Evolutionary conservation across 805 yeast species (phyloP).

Genomic region (Candida koratica): DNA sequence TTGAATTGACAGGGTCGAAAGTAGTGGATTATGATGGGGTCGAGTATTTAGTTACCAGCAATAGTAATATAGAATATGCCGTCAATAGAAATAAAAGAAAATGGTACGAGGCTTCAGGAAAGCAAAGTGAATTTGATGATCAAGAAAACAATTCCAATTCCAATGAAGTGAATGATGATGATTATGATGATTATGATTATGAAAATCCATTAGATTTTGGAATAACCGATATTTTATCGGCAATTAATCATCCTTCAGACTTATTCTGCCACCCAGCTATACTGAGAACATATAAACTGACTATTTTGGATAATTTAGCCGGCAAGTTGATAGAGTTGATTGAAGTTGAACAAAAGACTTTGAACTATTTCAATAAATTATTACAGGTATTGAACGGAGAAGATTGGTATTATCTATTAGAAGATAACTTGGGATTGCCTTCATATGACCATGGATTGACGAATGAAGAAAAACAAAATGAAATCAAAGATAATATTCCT

Average conservation of each 20-base stretch:
- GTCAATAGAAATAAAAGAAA: conserved; percentile 30
- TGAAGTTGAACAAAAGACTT: conserved; percentile 75
- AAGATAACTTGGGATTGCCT: conserved; percentile 62
- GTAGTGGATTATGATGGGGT: conserved; percentile 38
- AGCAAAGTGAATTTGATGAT: conserved; percentile 3
- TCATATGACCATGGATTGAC: conserved; percentile 61
- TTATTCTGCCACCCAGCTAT: conserved; percentile 67
- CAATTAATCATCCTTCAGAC: conserved; percentile 79
- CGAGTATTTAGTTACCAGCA: conserved; percentile 34
- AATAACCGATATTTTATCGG: conserved; percentile 56
- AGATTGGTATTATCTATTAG: conserved; percentile 65
- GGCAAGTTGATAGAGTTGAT: conserved; percentile 71
- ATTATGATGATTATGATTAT: conserved; percentile 18
- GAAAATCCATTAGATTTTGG: conserved; percentile 29
- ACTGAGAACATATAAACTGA: conserved; percentile 57
- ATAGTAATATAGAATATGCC: conserved; percentile 29
- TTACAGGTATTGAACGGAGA: conserved; percentile 84
- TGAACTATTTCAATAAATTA: conserved; percentile 65
- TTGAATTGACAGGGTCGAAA: conserved; percentile 24
- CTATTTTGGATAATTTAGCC: conserved; percentile 53
- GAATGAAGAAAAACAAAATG: conserved; percentile 11
- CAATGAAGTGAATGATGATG: conserved; percentile 15
- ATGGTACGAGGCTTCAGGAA: conserved; percentile 28
- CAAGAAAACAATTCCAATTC: conserved; percentile 13
- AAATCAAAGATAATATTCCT: conserved; percentile 13